A percentile compares a stretch with the other conserved stretches of the same genome.
Conservation (phyloP, 2,329 filamentous ascomycete genomes). For the Cadophora luteo-olivacea region DNA sequence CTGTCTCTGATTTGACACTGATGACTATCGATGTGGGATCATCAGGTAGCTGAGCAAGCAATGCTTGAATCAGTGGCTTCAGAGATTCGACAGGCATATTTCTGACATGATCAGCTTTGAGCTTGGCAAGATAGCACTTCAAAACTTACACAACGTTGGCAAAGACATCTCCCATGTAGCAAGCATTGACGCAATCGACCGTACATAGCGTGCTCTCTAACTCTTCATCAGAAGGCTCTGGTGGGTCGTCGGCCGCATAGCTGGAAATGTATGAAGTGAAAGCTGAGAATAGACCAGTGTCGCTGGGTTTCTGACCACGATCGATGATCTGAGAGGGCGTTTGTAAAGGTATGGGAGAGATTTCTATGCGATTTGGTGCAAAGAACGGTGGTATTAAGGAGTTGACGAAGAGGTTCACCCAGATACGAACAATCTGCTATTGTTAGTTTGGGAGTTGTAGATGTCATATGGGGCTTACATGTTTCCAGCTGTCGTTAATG, state of each 20-base stretch:
- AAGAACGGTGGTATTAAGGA: conserved; percentile 88
- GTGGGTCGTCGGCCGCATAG: conserved; percentile 96
- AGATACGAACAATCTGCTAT: conserved; percentile 81
- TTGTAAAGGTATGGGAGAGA: conserved; percentile 86
- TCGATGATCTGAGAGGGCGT: conserved; percentile 93
- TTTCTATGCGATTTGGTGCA: conserved; percentile 68
- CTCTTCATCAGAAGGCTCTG: conserved; percentile 96
- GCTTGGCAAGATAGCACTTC: neutral
- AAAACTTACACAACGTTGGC: conserved; percentile 76
- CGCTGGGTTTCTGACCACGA: conserved; percentile 76
- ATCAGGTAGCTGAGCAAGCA: conserved; percentile 87
- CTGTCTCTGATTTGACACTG: conserved; percentile 85
- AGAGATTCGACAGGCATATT: conserved; percentile 66
- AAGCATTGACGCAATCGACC: conserved; percentile 92
- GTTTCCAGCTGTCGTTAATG: conserved; percentile 78
- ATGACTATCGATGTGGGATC: conserved; percentile 83
- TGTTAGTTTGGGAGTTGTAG: conserved; percentile 46
- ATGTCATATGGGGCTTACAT: conserved; percentile 58
- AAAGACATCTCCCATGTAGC: conserved; percentile 82
- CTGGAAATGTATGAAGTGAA: conserved; percentile 98
- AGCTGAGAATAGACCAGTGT: conserved; percentile 89
- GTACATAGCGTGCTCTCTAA: conserved; percentile 94
- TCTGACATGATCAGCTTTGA: conserved; percentile 49
- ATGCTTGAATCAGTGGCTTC: conserved; percentile 69
- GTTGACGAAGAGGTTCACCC: conserved; percentile 95